A percentile compares a stretch with the other conserved stretches of the same genome.
These are phyloP conservation scores for Botryosphaeria dothidea DNA, from an alignment of 2,329 filamentous ascomycete genomes.

Conservation along the genomic window DNA sequence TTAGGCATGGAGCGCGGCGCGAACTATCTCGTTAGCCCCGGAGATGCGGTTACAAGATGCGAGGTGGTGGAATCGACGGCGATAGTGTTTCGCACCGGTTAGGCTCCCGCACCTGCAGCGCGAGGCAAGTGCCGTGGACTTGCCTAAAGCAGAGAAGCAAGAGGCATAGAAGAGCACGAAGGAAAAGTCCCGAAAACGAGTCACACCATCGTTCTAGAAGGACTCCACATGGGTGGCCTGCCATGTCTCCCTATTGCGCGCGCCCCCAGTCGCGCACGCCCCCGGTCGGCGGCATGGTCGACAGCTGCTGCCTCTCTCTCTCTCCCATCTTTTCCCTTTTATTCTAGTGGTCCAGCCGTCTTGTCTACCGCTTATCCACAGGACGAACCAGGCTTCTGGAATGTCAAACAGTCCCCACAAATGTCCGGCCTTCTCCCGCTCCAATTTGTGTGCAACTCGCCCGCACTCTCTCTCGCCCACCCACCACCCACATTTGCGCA, in stretches of 20 bases:
- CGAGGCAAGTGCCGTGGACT: background rate
- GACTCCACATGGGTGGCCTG: slow-evolving; percentile 14
- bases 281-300: background rate
- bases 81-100: too few species aligned
- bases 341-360: background rate
- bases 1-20: background rate
- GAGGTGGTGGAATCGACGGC: too few species aligned
- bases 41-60: background rate
- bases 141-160: background rate
- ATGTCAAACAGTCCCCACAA: background rate
- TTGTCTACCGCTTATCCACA: background rate
- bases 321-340: background rate
- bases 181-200: slow-evolving; percentile 4
- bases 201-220: slow-evolving; percentile 18
- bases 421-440: background rate
- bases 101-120: too few species aligned
- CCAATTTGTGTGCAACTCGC: background rate
- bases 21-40: background rate
- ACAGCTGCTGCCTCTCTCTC: background rate
- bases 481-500: background rate
- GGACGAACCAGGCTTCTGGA: background rate
- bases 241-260: background rate
- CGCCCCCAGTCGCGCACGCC: slow-evolving; percentile 3
- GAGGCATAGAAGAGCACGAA: background rate
- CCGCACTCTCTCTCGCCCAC: too few species aligned